Conservation (phyloP, 2,329 filamentous ascomycete genomes). For the Cryphonectria parasitica region DNA sequence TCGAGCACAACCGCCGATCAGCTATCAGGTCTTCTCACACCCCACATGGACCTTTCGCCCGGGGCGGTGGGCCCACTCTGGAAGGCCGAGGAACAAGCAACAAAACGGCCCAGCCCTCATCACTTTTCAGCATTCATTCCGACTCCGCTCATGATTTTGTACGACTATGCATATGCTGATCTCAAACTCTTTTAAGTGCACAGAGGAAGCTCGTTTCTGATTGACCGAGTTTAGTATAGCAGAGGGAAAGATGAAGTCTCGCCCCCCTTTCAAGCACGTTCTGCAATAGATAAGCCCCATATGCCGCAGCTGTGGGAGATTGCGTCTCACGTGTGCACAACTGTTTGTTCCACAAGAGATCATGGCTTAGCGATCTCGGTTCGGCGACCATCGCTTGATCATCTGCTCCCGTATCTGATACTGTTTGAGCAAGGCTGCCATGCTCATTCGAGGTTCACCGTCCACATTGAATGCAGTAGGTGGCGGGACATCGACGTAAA, state of each 20-base stretch:
- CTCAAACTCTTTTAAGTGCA: not conserved
- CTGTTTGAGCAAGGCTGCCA: conserved; percentile 55
- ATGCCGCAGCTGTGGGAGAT: not conserved
- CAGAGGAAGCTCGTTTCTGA: not conserved
- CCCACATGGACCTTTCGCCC: not conserved
- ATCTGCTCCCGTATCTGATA: conserved; percentile 38
- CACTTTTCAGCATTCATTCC: not conserved
- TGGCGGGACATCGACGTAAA: conserved; percentile 88
- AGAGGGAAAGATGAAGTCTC: not conserved
- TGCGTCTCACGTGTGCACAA: not conserved
- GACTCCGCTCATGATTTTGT: not conserved
- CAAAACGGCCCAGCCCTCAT: not conserved
- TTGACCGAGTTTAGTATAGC: not conserved
- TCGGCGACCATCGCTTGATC: conserved; percentile 38
- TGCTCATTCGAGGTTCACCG: conserved; percentile 49
- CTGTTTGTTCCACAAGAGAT: not conserved
- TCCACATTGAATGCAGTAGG: conserved; percentile 55
- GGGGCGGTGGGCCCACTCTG: not conserved
- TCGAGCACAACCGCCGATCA: not conserved
- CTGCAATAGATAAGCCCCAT: not conserved
- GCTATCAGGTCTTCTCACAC: not conserved
- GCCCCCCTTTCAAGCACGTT: too few species aligned
- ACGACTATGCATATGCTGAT: not conserved
- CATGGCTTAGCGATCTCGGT: conserved; percentile 35
- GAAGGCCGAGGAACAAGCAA: not conserved